Percentiles rank a stretch among this genome's conserved stretches.
These are phyloP conservation scores for Apiospora saccharicola DNA, from an alignment of 2,329 filamentous ascomycete genomes.

Conservation along the genomic window DNA sequence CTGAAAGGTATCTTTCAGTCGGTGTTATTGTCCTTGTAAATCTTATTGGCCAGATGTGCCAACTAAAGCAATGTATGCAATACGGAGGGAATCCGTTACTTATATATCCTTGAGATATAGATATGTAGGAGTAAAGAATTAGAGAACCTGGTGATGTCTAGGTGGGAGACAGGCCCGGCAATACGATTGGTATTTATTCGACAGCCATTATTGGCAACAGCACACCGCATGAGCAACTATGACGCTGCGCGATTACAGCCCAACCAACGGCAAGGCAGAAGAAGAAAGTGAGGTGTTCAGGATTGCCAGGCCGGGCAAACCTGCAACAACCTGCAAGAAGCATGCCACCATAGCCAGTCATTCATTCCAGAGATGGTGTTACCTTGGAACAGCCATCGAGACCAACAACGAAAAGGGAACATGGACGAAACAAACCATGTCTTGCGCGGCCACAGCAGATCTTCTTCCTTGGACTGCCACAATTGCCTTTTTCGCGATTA, in stretches of 20 bases:
- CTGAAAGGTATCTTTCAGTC: neutral
- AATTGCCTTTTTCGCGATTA: neutral
- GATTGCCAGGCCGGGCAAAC: neutral
- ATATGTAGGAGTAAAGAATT: neutral
- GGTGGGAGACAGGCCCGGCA: neutral
- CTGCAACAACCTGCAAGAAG: constrained; percentile 2
- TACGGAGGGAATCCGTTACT: neutral
- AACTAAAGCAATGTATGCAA: neutral
- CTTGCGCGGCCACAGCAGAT: neutral
- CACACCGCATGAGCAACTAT: neutral
- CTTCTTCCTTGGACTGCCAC: neutral
- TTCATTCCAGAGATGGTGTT: neutral
- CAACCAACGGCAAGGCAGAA: constrained; percentile 13
- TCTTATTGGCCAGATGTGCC: neutral
- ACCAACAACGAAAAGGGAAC: neutral
- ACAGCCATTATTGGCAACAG: neutral
- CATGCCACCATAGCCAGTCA: neutral
- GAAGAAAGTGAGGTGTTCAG: constrained; percentile 2
- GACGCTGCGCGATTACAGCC: neutral
- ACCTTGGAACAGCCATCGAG: neutral
- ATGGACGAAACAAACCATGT: constrained; percentile 5
- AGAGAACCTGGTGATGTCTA: neutral
- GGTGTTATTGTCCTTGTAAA: neutral
- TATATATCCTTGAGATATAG: neutral
- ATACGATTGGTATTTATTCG: constrained; percentile 17